Conservation (phyloP, 2,329 filamentous ascomycete species). For the Trichoderma asperellum region DNA sequence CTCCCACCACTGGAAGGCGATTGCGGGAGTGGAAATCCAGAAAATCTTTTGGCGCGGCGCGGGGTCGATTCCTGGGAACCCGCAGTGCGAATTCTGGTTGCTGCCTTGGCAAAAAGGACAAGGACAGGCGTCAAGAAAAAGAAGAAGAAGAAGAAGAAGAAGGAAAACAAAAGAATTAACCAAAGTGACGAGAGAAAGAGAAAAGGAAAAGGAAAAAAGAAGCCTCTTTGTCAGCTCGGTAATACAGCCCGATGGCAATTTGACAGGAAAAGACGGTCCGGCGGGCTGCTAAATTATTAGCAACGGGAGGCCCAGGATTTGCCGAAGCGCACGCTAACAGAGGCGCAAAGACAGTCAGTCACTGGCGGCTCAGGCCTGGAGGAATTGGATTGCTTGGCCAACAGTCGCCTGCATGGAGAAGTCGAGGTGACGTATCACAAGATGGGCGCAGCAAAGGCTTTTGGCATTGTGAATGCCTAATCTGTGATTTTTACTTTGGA, state of each 20-base stretch:
- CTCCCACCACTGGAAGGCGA: background rate
- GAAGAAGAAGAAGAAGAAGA: no score
- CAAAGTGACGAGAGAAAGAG: background rate
- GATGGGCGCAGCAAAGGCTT: background rate
- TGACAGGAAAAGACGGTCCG: slow-evolving; percentile 1
- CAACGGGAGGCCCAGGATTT: background rate
- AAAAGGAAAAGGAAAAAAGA: background rate
- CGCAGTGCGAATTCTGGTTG: slow-evolving; percentile 9
- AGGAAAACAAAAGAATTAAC: background rate
- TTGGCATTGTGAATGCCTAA: background rate
- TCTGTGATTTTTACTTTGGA: background rate
- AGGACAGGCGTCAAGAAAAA: background rate
- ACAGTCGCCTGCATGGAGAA: no score
- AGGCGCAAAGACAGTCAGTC: background rate
- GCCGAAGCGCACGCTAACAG: background rate
- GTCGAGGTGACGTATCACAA: background rate
- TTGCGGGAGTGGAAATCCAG: slow-evolving; percentile 11
- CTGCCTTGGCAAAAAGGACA: slow-evolving; percentile 4
- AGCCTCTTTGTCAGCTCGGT: background rate
- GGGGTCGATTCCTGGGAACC: slow-evolving; percentile 18
- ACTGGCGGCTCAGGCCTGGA: background rate
- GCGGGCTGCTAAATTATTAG: slow-evolving; percentile 1
- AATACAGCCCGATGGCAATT: background rate
- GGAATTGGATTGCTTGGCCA: background rate
- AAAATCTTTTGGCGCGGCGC: slow-evolving; percentile 30